Evolutionary conservation across 805 yeast species (phyloP), one percentile per base, ranked within the genome.

Genomic region (Diddensiella transvaalensis): DNA sequence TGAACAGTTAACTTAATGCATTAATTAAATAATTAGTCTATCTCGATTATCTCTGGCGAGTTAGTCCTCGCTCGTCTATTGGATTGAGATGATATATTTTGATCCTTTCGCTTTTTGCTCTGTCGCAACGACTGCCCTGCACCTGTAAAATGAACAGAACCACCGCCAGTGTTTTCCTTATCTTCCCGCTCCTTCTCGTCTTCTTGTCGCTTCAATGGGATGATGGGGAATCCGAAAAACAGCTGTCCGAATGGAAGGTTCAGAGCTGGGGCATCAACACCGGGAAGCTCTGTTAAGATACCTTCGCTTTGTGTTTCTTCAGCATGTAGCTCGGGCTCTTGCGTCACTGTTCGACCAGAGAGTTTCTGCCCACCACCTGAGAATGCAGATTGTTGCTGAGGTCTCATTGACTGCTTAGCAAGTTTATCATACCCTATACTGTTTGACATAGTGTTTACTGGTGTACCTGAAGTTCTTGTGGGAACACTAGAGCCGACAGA

Each of bases 221-320:
- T 72, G 3, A 85, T 78, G 0, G 98, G 97, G 63, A 83, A 93
- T 0, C 99, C 99, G 64, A 93, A 90, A 62, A 93, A 93, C 11
- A 93, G 72, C 65, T 88, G 91, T 21, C 95, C 96, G 35, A 77
- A 84, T 0, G 96, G 95, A 37, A 93, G 69, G 3, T 72, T 67
- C 47, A 93, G 69, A 6, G 89, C 85, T 1, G 80, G 85, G 0
- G 96, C 54, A 22, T 49, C 79, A 77, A 1, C 90, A 1, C 57
- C 35, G 2, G 57, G 55, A 6, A 50, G 47, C 19, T 56, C 57
- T 15, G 18, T 41, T 32, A 22, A 32, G 17, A 42, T 21, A 4
- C 33, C 23, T 10, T 11, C 32, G 21, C 18, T 15, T 6, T 33
- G 33, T 5, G 21, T 22, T 17, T 39, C 15, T 6, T 40, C 39